Percentiles rank a stretch among this genome's conserved stretches.
Evolutionary conservation across 2,329 filamentous ascomycete genomes (phyloP).

Genomic region (Ascochyta clinopodiicola): DNA sequence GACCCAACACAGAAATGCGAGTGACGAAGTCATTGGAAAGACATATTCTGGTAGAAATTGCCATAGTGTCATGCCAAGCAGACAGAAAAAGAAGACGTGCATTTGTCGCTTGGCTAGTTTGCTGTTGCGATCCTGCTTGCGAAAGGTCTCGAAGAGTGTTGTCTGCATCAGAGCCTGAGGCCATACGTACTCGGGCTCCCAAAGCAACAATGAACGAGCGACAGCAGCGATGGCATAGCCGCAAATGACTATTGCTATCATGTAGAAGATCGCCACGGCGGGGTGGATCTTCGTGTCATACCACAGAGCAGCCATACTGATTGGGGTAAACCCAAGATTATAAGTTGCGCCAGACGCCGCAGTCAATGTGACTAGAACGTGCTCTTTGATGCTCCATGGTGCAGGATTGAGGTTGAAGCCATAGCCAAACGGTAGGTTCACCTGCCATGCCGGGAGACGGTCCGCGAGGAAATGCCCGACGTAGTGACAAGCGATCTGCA

Average conservation of each 20-base stretch:
- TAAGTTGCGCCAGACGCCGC: constrained; percentile 43
- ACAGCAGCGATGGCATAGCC: constrained; percentile 66
- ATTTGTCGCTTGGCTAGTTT: constrained; percentile 62
- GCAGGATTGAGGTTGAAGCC: constrained; percentile 63
- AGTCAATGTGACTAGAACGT: constrained; percentile 62
- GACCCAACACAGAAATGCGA: constrained; percentile 70
- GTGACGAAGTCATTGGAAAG: constrained; percentile 65
- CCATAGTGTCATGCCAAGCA: constrained; percentile 64
- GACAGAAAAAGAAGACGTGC: constrained; percentile 62
- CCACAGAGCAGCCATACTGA: constrained; percentile 64
- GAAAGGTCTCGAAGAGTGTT: constrained; percentile 65
- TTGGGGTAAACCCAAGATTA: constrained; percentile 54
- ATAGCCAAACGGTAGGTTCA: constrained; percentile 56
- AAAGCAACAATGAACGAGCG: constrained; percentile 63
- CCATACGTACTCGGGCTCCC: constrained; percentile 64
- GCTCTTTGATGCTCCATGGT: constrained; percentile 64
- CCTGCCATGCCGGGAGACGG: constrained; percentile 56
- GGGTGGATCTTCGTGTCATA: constrained; percentile 61
- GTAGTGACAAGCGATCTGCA: constrained; percentile 65
- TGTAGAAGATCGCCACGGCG: constrained; percentile 65
- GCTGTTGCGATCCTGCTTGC: constrained; percentile 59
- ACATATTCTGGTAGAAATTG: constrained; percentile 68
- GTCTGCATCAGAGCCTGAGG: constrained; percentile 63
- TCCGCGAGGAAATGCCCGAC: constrained; percentile 61
- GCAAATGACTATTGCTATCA: constrained; percentile 65